Evolutionary conservation across 2,329 filamentous ascomycete species (phyloP).

Genomic region (Aspergillus sp.): DNA sequence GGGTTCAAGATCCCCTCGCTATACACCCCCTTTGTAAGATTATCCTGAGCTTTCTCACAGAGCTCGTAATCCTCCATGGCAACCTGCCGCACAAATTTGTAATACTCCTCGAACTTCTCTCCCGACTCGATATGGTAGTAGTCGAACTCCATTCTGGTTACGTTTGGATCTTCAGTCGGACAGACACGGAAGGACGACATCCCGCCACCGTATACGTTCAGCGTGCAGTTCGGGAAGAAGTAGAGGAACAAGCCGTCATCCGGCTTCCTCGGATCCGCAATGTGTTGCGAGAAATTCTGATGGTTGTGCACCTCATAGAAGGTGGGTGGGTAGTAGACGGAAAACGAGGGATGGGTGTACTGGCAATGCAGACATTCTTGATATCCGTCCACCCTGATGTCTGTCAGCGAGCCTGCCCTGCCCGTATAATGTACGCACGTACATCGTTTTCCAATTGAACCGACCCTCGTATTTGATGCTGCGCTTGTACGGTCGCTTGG

Average conservation of each 20-base stretch:
- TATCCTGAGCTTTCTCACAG: slow-evolving; percentile 56
- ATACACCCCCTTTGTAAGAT: slow-evolving; percentile 55
- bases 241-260: slow-evolving; percentile 58
- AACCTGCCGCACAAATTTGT: slow-evolving; percentile 56
- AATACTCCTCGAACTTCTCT: slow-evolving; percentile 58
- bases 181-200: slow-evolving; percentile 59
- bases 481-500: slow-evolving; percentile 50
- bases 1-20: slow-evolving; percentile 57
- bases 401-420: not conserved
- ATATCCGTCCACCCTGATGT: slow-evolving; percentile 53
- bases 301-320: slow-evolving; percentile 57
- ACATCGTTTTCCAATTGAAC: slow-evolving; percentile 63
- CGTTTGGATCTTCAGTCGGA: slow-evolving; percentile 49
- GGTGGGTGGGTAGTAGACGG: slow-evolving; percentile 54
- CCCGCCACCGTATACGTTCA: slow-evolving; percentile 59
- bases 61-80: slow-evolving; percentile 58
- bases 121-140: slow-evolving; percentile 54
- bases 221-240: slow-evolving; percentile 57
- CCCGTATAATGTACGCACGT: slow-evolving; percentile 1
- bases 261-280: slow-evolving; percentile 53
- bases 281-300: slow-evolving; percentile 56
- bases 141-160: slow-evolving; percentile 59
- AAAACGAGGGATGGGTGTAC: slow-evolving; percentile 59
- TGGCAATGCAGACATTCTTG: slow-evolving; percentile 60
- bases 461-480: slow-evolving; percentile 56